A percentile compares a stretch with the other conserved stretches of the same genome.
Conservation (phyloP, 495 filamentous ascomycete species). For the Glutinoglossum americanum region DNA sequence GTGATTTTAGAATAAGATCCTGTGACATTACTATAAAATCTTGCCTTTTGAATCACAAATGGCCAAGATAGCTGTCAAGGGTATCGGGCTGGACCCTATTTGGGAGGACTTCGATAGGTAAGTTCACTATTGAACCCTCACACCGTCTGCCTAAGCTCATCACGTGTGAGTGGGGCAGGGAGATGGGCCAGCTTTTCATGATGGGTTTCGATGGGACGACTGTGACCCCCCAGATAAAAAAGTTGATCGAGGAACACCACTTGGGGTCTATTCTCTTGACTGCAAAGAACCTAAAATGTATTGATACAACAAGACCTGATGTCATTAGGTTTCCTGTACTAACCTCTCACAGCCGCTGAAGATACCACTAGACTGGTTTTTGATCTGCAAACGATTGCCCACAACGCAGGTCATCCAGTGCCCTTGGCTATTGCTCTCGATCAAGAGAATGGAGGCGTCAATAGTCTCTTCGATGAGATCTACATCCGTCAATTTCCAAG, state of each 20-base stretch:
- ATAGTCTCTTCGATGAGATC: conserved; percentile 78
- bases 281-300: conserved; percentile 85
- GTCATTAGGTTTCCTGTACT: background rate
- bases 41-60: background rate
- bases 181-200: conserved; percentile 80
- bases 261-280: conserved; percentile 66
- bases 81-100: conserved; percentile 37
- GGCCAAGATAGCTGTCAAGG: conserved; percentile 8
- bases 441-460: conserved; percentile 89
- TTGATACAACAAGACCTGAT: background rate
- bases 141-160: background rate
- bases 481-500: conserved; percentile 82
- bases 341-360: conserved; percentile 40
- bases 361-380: conserved; percentile 62
- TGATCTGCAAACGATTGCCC: conserved; percentile 71
- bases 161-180: conserved; percentile 19
- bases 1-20: background rate
- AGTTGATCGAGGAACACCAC: conserved; percentile 68
- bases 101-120: conserved; percentile 41
- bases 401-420: conserved; percentile 65
- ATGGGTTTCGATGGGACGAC: conserved; percentile 89
- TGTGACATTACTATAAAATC: background rate
- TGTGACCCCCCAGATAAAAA: conserved; percentile 65
- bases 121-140: conserved; percentile 6
- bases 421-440: conserved; percentile 70